Conservation (phyloP, 2,329 filamentous ascomycete species). For the Fusarium azukiicola region DNA sequence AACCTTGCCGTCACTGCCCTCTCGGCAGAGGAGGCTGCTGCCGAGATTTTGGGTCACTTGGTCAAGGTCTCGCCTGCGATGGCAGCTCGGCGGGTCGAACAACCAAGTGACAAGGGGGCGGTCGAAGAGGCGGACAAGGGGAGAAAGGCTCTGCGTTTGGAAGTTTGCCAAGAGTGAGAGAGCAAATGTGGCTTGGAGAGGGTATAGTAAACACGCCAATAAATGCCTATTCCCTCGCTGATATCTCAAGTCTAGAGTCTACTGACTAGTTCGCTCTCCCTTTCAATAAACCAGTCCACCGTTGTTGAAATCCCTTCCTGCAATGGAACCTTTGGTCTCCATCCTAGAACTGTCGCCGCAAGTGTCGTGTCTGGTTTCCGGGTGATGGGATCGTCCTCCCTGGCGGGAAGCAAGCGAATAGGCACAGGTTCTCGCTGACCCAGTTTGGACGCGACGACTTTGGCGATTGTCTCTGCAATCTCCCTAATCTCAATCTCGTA, state of each 20-base stretch:
- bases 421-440: constrained; percentile 30
- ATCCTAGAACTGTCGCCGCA: constrained; percentile 34
- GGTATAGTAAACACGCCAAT: too few relatives aligned
- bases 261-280: constrained; percentile 28
- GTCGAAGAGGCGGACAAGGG: too few relatives aligned
- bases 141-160: too few relatives aligned
- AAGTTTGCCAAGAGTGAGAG: too few relatives aligned
- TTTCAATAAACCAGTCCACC: constrained; percentile 47
- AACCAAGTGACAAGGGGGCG: too few relatives aligned
- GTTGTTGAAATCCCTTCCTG: constrained; percentile 42
- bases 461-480: constrained; percentile 39
- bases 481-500: constrained; percentile 40
- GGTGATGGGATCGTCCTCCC: constrained; percentile 44
- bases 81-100: too few relatives aligned
- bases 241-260: constrained; percentile 21
- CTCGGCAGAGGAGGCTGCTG: too few relatives aligned
- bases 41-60: too few relatives aligned
- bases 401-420: constrained; percentile 30
- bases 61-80: too few relatives aligned
- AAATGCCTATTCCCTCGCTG: too few relatives aligned
- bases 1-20: too few relatives aligned
- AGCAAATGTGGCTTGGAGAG: too few relatives aligned
- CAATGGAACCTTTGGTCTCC: constrained; percentile 33
- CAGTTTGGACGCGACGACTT: constrained; percentile 37
- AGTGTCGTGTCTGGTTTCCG: constrained; percentile 43